Percentiles rank a stretch among this genome's conserved stretches.
Conservation (phyloP, 768 basidiomycete species). For the Mycena indigotica region DNA sequence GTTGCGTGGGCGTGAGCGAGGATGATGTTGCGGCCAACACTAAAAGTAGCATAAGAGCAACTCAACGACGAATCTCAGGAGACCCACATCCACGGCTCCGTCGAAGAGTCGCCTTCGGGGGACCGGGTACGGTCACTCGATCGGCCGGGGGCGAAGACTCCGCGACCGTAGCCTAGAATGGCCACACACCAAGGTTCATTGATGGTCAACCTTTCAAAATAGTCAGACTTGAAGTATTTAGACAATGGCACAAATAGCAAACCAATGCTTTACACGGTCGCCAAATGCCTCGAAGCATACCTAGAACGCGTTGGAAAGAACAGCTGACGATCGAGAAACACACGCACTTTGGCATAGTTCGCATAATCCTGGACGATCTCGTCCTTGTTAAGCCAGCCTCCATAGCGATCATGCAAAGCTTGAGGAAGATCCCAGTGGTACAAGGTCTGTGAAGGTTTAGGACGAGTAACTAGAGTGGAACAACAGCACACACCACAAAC, state of each 20-base stretch:
- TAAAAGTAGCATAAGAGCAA: slow-evolving; percentile 30
- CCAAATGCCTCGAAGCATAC: slow-evolving; percentile 77
- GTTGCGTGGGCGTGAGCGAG: slow-evolving; percentile 70
- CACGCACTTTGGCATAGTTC: slow-evolving; percentile 56
- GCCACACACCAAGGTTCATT: slow-evolving; percentile 79
- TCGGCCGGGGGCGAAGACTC: slow-evolving; percentile 71
- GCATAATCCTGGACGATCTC: slow-evolving; percentile 69
- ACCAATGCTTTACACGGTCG: slow-evolving; percentile 77
- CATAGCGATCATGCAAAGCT: slow-evolving; percentile 70
- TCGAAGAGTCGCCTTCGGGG: slow-evolving; percentile 62
- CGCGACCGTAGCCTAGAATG: slow-evolving; percentile 69
- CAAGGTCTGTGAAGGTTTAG: slow-evolving; percentile 48
- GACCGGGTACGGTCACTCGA: slow-evolving; percentile 64
- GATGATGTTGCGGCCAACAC: slow-evolving; percentile 68
- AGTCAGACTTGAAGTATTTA: no score
- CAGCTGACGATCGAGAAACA: slow-evolving; percentile 21
- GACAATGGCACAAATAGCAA: slow-evolving; percentile 22
- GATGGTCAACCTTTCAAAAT: slow-evolving; percentile 60
- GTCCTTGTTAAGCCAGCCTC: slow-evolving; percentile 74
- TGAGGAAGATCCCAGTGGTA: slow-evolving; percentile 85
- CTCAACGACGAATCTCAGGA: slow-evolving; percentile 18
- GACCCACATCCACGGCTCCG: slow-evolving; percentile 71
- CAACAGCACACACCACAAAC: slow-evolving; percentile 54
- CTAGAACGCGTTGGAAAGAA: slow-evolving; percentile 29
- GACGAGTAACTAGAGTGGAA: background rate